Evolutionary conservation across 352 stramenopile genomes (phyloP).

Genomic region (Aphanomyces stellatus): DNA sequence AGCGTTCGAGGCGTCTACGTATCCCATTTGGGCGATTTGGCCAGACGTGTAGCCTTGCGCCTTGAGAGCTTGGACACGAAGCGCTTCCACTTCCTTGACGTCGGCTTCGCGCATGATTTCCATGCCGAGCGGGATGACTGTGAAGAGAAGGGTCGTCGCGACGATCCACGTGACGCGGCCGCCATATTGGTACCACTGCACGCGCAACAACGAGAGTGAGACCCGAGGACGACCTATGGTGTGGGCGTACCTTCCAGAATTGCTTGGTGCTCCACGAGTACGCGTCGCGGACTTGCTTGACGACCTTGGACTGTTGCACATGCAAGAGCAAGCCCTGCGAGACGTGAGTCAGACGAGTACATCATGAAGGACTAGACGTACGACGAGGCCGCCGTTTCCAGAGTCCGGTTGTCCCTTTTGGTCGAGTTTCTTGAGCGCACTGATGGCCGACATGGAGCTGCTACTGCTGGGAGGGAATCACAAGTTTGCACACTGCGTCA

Average conservation of each 20-base stretch:
- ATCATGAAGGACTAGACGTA: too few species aligned
- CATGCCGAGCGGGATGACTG: constrained; percentile 76
- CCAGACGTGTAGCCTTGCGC: constrained; percentile 76
- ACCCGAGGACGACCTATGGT: not conserved
- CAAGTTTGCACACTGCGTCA: not conserved
- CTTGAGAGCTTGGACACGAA: not conserved
- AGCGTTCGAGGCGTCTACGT: constrained; percentile 47
- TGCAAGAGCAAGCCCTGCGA: not conserved
- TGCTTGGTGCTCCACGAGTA: constrained; percentile 3
- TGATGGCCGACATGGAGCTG: constrained; percentile 69
- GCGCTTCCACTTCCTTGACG: constrained; percentile 10
- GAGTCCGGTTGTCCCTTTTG: constrained; percentile 63
- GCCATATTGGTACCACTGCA: constrained; percentile 45
- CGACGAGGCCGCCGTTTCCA: not conserved
- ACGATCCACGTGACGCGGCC: constrained; percentile 73
- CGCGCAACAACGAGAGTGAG: not conserved
- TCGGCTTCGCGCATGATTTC: constrained; percentile 36
- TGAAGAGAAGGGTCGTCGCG: constrained; percentile 77
- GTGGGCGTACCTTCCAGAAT: not conserved
- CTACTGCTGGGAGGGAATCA: not conserved
- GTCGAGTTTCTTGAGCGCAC: constrained; percentile 70
- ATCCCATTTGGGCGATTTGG: constrained; percentile 81
- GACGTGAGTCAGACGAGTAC: too few species aligned
- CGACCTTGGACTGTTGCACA: constrained; percentile 24
- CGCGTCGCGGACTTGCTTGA: constrained; percentile 31